Percentiles rank a stretch among this genome's conserved stretches.
phyloP scores from a whole-genome alignment of 163 green algal species.

The Prototheca wickerhamii region DNA sequence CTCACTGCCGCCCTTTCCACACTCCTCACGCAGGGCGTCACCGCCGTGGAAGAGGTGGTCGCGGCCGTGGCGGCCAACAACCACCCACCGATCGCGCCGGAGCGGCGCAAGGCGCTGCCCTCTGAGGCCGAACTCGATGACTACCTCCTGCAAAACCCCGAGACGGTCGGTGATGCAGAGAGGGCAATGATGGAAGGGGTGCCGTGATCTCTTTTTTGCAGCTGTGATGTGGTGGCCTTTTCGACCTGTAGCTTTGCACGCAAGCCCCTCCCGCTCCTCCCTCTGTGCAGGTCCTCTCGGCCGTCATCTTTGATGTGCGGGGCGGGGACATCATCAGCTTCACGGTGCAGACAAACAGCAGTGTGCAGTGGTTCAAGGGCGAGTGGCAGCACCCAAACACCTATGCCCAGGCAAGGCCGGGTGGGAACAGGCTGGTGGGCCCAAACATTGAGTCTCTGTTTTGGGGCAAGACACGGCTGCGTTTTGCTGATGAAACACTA shows the following conservation, averaged over 20 bases:
- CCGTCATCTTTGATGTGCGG: constrained; percentile 12
- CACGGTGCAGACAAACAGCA: constrained; percentile 53
- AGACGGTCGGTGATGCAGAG: constrained; percentile 35
- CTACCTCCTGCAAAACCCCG: constrained; percentile 39
- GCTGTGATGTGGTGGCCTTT: neutral
- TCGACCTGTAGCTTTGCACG: neutral
- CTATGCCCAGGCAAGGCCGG: constrained; percentile 32
- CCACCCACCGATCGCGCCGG: constrained; percentile 19
- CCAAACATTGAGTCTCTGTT: no score
- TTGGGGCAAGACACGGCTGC: no score
- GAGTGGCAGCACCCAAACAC: constrained; percentile 46
- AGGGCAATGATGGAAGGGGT: no score
- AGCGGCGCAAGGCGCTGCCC: constrained; percentile 8
- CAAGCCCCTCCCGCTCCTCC: neutral
- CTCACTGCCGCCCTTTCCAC: neutral
- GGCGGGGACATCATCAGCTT: constrained; percentile 18
- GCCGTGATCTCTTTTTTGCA: no score
- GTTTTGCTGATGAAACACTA: no score
- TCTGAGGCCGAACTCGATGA: constrained; percentile 28
- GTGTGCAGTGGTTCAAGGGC: constrained; percentile 50
- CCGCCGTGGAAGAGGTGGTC: constrained; percentile 10
- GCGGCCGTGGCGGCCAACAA: constrained; percentile 21
- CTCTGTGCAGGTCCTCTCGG: constrained; percentile 5
- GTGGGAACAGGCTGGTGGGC: no score
- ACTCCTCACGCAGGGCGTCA: neutral